Evolutionary conservation across 345 rosid species (phyloP), one percentile per base, ranked within the genome.

Genomic region (Chamaenerion angustifolium): DNA sequence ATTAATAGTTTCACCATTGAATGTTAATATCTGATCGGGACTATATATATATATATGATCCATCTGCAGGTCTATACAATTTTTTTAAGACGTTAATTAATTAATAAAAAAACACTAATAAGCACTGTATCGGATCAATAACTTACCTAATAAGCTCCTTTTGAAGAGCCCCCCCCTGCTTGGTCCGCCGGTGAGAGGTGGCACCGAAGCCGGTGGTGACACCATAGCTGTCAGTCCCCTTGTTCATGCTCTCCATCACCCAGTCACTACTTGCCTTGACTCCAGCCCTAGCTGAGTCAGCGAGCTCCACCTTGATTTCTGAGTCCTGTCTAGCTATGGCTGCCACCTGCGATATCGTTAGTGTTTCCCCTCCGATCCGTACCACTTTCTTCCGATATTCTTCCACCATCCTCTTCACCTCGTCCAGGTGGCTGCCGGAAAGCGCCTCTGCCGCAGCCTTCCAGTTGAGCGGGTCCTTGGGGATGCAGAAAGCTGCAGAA

Each of bases 341-440:
- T 0, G 89, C 90, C 16, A 89, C 95, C 62, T 89, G 90, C 3
- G 83, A 77, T n/a, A 89, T 71, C 19, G 89, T 89, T 70, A 85
- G 46, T 31, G 71, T 80, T 70, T 85, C 77, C 0, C 95, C 97
- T 0, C 95, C 95, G 6, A 88, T 68, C 64, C 45, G 59, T 56
- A 88, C 93, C 52, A 58, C 50, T 2, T 75, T 75, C 63, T 72
- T 72, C 68, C 84, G 65, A 46, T 60, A 82, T 61, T 88, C 87
- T 10, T 54, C 71, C 54, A 88, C 87, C 95, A 85, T 85, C 13
- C 71, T 59, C 56, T 68, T 78, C 61, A 88, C 97, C 59, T 88
- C 89, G 13, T 85, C 93, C 48, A 88, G 70, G 59, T 88, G 93
- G 48, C 93, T 82, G 18, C 89, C 95, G 45, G 65, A 69, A 55